phyloP scores from a whole-genome alignment of 177 flowering plant species.

The Telopea speciosissima region DNA sequence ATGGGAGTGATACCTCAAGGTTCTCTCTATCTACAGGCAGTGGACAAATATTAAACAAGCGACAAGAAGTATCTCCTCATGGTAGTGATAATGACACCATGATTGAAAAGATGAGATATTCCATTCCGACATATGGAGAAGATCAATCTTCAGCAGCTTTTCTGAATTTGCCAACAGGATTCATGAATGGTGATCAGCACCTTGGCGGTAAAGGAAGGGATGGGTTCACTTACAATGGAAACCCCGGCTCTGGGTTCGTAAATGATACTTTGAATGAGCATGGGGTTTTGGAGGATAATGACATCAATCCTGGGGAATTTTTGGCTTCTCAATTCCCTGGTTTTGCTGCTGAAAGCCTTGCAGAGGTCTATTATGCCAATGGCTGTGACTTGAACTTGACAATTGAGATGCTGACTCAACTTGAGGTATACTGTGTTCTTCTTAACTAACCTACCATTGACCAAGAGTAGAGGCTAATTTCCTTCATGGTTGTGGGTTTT shows the following conservation, averaged over 20 bases:
- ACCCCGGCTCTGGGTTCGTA: slow-evolving; percentile 39
- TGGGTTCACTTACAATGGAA: slow-evolving; percentile 39
- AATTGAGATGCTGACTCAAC: slow-evolving; percentile 90
- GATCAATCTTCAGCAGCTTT: slow-evolving; percentile 41
- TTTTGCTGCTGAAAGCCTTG: slow-evolving; percentile 91
- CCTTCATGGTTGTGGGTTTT: too few species aligned
- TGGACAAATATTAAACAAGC: slow-evolving; percentile 40
- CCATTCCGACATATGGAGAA: slow-evolving; percentile 42
- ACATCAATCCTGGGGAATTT: slow-evolving; percentile 58
- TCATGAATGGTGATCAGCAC: slow-evolving; percentile 38
- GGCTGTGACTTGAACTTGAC: slow-evolving; percentile 82
- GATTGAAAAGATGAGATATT: slow-evolving; percentile 44
- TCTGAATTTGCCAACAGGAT: slow-evolving; percentile 33
- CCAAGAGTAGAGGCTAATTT: background rate
- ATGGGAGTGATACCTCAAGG: slow-evolving; percentile 43
- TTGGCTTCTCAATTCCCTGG: slow-evolving; percentile 93
- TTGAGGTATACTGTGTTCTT: slow-evolving; percentile 58
- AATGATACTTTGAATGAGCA: slow-evolving; percentile 47
- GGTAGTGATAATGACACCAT: slow-evolving; percentile 36
- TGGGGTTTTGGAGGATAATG: slow-evolving; percentile 38
- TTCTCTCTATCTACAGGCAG: slow-evolving; percentile 38
- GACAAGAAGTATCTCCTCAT: slow-evolving; percentile 39
- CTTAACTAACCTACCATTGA: background rate
- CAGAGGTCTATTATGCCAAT: slow-evolving; percentile 79
- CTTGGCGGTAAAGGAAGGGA: slow-evolving; percentile 34